Conservation (phyloP, 2,329 filamentous ascomycete species). For the Aspergillus sp. region DNA sequence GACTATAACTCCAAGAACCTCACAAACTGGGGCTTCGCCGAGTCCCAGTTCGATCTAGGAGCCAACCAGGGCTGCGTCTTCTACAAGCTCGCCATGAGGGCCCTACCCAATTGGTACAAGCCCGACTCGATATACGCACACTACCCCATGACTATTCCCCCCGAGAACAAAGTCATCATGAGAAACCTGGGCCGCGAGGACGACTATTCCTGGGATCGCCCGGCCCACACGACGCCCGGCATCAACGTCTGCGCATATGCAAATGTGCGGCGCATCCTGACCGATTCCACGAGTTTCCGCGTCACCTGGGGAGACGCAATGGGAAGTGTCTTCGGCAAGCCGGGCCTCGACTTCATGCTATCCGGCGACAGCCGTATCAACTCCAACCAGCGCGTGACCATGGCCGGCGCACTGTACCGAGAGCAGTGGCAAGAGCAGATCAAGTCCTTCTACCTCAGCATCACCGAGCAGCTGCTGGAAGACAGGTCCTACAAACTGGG, state of each 20-base stretch:
- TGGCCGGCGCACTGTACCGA: constrained; percentile 55
- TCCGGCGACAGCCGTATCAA: constrained; percentile 26
- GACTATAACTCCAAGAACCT: constrained; percentile 72
- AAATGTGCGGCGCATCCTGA: constrained; percentile 60
- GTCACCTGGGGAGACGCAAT: constrained; percentile 64
- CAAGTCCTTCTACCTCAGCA: constrained; percentile 64
- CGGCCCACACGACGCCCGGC: constrained; percentile 49
- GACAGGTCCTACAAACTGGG: constrained; percentile 64
- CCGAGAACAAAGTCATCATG: constrained; percentile 70
- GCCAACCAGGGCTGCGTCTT: constrained; percentile 80
- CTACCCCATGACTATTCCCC: constrained; percentile 68
- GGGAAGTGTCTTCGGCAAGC: constrained; percentile 59
- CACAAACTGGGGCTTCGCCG: constrained; percentile 81
- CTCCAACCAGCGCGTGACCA: constrained; percentile 3
- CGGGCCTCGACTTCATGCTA: constrained; percentile 53
- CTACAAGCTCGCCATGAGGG: constrained; percentile 77
- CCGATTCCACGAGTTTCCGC: constrained; percentile 60
- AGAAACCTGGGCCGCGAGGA: constrained; percentile 64
- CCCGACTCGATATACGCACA: constrained; percentile 77
- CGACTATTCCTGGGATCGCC: constrained; percentile 67
- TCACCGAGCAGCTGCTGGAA: constrained; percentile 58
- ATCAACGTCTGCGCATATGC: constrained; percentile 60
- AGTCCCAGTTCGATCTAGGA: constrained; percentile 68
- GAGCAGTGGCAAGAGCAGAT: constrained; percentile 61
- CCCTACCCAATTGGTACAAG: constrained; percentile 78